Percentiles rank a stretch among this genome's conserved stretches.
These are phyloP conservation scores for Lactarius hengduanensis DNA, from an alignment of 768 basidiomycete genomes.

Conservation along the genomic window DNA sequence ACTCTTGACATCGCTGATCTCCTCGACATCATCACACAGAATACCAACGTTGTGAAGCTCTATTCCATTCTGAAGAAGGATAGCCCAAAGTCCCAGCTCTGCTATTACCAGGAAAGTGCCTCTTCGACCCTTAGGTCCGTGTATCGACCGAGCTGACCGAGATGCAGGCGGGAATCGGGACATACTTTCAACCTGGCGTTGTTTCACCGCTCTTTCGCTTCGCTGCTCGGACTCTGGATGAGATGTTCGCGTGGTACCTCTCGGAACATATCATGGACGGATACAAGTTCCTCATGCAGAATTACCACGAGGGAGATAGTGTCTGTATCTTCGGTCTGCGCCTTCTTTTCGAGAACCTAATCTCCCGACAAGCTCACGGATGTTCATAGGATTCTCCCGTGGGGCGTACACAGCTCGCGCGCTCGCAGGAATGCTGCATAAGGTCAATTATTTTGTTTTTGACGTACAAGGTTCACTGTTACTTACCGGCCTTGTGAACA, in stretches of 20 bases:
- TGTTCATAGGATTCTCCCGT: slow-evolving; percentile 69
- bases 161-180: slow-evolving; percentile 15
- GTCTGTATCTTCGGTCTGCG: slow-evolving; percentile 67
- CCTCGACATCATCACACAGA: slow-evolving; percentile 35
- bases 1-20: background rate
- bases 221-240: slow-evolving; percentile 9
- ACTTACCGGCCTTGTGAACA: slow-evolving; percentile 32
- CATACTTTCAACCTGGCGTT: slow-evolving; percentile 16
- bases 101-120: slow-evolving; percentile 17
- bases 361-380: background rate
- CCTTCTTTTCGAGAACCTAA: background rate
- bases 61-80: slow-evolving; percentile 67
- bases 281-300: slow-evolving; percentile 77
- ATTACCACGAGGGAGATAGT: slow-evolving; percentile 66
- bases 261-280: slow-evolving; percentile 48
- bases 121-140: no score
- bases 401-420: slow-evolving; percentile 67
- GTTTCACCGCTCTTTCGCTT: slow-evolving; percentile 15
- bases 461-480: background rate
- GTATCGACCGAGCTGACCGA: background rate
- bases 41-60: slow-evolving; percentile 71
- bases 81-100: slow-evolving; percentile 29
- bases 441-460: slow-evolving; percentile 44
- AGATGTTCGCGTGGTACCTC: slow-evolving; percentile 20
- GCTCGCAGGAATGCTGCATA: slow-evolving; percentile 72